Percentiles rank a stretch among this genome's conserved stretches.
These are phyloP conservation scores for Mucor lusitanicus DNA, from an alignment of 371 early-diverging fungal genomes.

Conservation along the genomic window DNA sequence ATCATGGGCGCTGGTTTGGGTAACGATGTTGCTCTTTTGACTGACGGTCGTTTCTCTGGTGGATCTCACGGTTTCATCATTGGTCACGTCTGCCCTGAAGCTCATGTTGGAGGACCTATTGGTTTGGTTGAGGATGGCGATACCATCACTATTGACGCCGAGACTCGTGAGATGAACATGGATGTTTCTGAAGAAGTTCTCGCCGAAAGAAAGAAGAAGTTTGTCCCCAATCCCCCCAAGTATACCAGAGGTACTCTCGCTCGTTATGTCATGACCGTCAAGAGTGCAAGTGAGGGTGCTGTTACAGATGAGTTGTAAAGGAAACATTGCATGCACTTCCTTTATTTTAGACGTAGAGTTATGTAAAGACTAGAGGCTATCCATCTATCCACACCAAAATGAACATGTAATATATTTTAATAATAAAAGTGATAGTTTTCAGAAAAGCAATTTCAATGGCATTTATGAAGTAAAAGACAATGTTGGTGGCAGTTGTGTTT, in stretches of 20 bases:
- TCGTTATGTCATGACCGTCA: slow-evolving; percentile 86
- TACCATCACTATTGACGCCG: slow-evolving; percentile 83
- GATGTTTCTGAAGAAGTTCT: slow-evolving; percentile 78
- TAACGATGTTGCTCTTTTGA: slow-evolving; percentile 91
- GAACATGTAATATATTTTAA: neutral
- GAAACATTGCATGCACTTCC: neutral
- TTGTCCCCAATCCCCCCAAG: slow-evolving; percentile 82
- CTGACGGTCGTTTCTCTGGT: slow-evolving; percentile 97
- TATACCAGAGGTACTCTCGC: slow-evolving; percentile 83
- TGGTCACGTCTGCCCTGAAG: slow-evolving; percentile 97
- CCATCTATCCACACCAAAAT: neutral
- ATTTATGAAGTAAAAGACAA: too few species aligned
- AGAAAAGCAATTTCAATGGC: neutral
- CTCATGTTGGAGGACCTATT: slow-evolving; percentile 95
- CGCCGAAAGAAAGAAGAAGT: slow-evolving; percentile 60
- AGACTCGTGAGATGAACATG: slow-evolving; percentile 64
- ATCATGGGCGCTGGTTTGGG: slow-evolving; percentile 98
- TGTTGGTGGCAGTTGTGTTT: too few species aligned
- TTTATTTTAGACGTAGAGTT: neutral
- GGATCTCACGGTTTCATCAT: slow-evolving; percentile 96
- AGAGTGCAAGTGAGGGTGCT: slow-evolving; percentile 79
- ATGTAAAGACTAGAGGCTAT: neutral
- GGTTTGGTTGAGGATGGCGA: slow-evolving; percentile 89
- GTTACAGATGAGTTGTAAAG: slow-evolving; percentile 72
- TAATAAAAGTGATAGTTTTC: neutral